Base-by-base conservation (phyloP, 306 rosid species). In the Prunus davidiana region DNA sequence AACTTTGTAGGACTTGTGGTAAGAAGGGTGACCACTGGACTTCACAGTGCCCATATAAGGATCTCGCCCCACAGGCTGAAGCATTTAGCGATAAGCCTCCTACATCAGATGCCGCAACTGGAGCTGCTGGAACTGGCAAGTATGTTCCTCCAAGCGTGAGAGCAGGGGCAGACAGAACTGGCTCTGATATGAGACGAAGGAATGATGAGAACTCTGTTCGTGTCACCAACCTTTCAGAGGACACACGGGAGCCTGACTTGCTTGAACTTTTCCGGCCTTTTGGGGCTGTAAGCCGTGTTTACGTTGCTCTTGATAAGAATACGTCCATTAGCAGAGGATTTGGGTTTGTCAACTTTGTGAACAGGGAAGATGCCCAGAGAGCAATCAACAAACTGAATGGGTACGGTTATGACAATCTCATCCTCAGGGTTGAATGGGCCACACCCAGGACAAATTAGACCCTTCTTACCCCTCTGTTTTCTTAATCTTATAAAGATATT, bases 11-110 rank as follows among this genome's bases (percentile, higher is more conserved):
- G 75, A 90, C 93, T 30, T 95, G 98, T 78, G 96, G 97, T 55
- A 95, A 89, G 86, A 92, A 95, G 81, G 98, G 98, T 67, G 98
- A 94, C 66, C 97, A 94, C 78, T 94, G 98, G 98, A 94, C 96
- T 65, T 89, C 98, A 24, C 87, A 91, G 82, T 94, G 98, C 74
- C 98, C 98, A 0, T 92, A 90, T 88, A 94, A 94, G 87, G 98
- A 94, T 87, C 95, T 94, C 11, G 91, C 95, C 12, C 82, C 64
- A 18, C 96, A 79, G 2, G 7, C 87, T 8, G 97, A 89, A 52
- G 79, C 76, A 52, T 88, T 88, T 5, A 72, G 67, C 25, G 98
- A 94, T 54, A 94, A 90, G 81, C 86, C 93, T 76, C 16, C 86
- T 2, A 58, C 83, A 8, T 32, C 96, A 1, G 96, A 90, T 63